Conservation (phyloP, 805 yeast genomes). For the Brettanomyces custersianus region DNA sequence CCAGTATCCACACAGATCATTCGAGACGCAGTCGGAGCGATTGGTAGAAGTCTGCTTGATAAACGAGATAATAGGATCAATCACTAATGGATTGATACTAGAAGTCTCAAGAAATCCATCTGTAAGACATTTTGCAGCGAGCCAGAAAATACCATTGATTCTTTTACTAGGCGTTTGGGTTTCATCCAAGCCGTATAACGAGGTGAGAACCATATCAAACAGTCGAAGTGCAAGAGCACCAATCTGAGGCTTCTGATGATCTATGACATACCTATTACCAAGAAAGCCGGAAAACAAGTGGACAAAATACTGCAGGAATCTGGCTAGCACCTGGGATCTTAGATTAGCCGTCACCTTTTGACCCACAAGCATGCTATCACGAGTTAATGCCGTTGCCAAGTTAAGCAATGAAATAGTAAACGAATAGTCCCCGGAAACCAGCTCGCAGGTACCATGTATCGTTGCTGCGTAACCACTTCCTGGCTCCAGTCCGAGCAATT, state of each 20-base stretch:
- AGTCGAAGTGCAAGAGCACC: constrained; percentile 46
- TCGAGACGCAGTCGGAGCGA: constrained; percentile 5
- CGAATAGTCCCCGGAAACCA: constrained; percentile 54
- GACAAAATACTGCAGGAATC: constrained; percentile 47
- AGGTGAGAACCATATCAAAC: constrained; percentile 44
- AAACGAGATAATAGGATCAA: constrained; percentile 42
- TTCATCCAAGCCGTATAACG: constrained; percentile 48
- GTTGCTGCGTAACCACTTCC: constrained; percentile 56
- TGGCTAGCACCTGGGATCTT: constrained; percentile 47
- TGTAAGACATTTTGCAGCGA: constrained; percentile 42
- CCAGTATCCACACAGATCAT: constrained; percentile 37
- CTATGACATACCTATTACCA: constrained; percentile 55
- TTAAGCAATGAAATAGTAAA: constrained; percentile 57
- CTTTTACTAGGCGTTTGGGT: constrained; percentile 25
- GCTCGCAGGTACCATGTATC: constrained; percentile 64
- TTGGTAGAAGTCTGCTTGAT: constrained; percentile 36
- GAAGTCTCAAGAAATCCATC: constrained; percentile 47
- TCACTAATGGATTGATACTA: constrained; percentile 42
- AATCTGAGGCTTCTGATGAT: constrained; percentile 51
- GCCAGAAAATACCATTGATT: constrained; percentile 41
- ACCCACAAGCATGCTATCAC: constrained; percentile 35
- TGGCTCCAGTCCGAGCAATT: constrained; percentile 50
- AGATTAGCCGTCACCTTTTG: constrained; percentile 29
- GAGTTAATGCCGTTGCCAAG: constrained; percentile 43
- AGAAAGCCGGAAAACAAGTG: constrained; percentile 66